Conservation (phyloP, 1,284 basidiomycete genomes). For the Cystobasidium slooffiae region DNA sequence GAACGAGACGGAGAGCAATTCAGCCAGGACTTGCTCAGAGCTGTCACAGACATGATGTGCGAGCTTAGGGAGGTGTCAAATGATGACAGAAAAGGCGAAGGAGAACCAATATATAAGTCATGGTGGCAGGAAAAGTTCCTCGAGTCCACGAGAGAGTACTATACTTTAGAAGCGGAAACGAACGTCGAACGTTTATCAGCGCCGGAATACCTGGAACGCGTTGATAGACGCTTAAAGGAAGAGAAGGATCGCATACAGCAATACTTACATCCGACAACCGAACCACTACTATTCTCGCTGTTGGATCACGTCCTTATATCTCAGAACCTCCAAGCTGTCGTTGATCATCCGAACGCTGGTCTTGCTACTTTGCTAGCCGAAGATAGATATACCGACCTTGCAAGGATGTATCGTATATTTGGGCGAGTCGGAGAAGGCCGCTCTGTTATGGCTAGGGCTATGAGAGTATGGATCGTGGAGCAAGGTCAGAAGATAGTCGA, state of each 20-base stretch:
- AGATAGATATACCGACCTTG: slow-evolving; percentile 76
- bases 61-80: slow-evolving; percentile 63
- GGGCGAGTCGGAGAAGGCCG: slow-evolving; percentile 70
- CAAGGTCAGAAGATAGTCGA: slow-evolving; percentile 82
- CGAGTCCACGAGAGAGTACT: slow-evolving; percentile 77
- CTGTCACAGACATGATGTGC: slow-evolving; percentile 84
- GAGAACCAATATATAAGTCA: slow-evolving; percentile 69
- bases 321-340: slow-evolving; percentile 73
- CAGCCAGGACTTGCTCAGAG: slow-evolving; percentile 86
- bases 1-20: slow-evolving; percentile 91
- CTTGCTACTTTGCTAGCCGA: slow-evolving; percentile 85
- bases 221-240: slow-evolving; percentile 79
- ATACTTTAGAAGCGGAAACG: slow-evolving; percentile 72
- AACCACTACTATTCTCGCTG: slow-evolving; percentile 70
- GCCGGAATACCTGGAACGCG: slow-evolving; percentile 77
- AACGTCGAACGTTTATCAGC: slow-evolving; percentile 78
- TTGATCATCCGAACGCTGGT: slow-evolving; percentile 82
- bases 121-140: slow-evolving; percentile 86
- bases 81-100: slow-evolving; percentile 45
- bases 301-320: slow-evolving; percentile 78
- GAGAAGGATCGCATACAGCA: slow-evolving; percentile 87
- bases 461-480: slow-evolving; percentile 75
- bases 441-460: slow-evolving; percentile 67
- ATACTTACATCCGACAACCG: slow-evolving; percentile 81
- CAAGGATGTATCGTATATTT: slow-evolving; percentile 80